Conservation (phyloP, 192 early-diverging fungal genomes). For the Endogone sp. region DNA sequence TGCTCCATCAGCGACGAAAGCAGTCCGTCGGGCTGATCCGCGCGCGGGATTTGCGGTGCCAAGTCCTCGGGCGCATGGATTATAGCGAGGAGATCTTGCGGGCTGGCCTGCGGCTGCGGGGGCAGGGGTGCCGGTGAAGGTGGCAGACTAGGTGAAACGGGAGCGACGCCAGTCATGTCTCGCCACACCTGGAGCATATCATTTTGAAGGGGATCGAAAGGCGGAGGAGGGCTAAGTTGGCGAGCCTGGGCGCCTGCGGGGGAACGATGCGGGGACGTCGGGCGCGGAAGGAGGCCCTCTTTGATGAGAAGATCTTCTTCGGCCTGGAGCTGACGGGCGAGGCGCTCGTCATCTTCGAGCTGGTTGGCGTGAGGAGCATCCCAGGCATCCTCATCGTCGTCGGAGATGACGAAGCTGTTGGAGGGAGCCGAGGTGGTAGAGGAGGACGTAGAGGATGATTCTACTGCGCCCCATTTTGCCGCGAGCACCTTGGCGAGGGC, state of each 20-base stretch:
- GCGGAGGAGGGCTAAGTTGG: no score
- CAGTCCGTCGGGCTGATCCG: conserved; percentile 46
- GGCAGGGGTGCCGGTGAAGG: not conserved
- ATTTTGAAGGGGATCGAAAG: no score
- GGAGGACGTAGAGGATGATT: not conserved
- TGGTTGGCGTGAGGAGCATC: not conserved
- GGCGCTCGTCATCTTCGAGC: not conserved
- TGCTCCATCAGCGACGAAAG: conserved; percentile 43
- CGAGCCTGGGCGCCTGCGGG: no score
- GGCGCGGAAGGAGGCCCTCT: not conserved
- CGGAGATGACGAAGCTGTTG: not conserved
- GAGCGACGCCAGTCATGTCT: no score
- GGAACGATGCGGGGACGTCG: not conserved
- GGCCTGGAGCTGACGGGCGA: not conserved
- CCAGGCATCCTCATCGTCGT: not conserved
- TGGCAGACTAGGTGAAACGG: no score
- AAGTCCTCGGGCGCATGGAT: not conserved
- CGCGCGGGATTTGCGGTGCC: not conserved
- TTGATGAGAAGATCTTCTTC: not conserved
- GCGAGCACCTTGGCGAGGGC: not conserved
- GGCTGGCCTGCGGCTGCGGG: not conserved
- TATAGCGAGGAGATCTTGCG: not conserved
- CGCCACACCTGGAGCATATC: no score
- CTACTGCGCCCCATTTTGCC: no score
- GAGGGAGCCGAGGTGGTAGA: not conserved